phyloP scores from a whole-genome alignment of 176 grass and related monocot species.

The Leersia perrieri region DNA sequence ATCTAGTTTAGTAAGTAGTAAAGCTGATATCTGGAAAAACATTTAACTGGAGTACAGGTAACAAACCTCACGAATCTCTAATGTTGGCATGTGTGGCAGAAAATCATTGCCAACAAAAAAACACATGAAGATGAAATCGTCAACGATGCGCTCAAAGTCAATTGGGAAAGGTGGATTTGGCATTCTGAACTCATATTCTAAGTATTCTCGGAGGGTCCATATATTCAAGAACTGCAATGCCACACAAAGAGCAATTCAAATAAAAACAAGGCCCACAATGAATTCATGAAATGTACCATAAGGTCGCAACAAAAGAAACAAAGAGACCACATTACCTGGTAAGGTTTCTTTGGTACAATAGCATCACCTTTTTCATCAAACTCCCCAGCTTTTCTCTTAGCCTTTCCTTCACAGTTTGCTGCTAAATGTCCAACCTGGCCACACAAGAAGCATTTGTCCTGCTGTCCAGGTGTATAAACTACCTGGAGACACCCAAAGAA shows the following conservation, averaged over 20 bases:
- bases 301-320: slow-evolving; percentile 12
- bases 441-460: slow-evolving; percentile 98
- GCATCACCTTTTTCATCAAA: slow-evolving; percentile 86
- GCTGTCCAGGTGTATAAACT: slow-evolving; percentile 91
- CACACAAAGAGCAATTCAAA: background rate
- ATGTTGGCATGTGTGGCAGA: slow-evolving; percentile 97
- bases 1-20: background rate
- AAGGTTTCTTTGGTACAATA: slow-evolving; percentile 80
- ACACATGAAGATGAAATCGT: slow-evolving; percentile 99
- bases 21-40: slow-evolving; percentile 10
- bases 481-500: slow-evolving; percentile 48
- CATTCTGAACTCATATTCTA: slow-evolving; percentile 96
- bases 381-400: slow-evolving; percentile 93
- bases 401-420: slow-evolving; percentile 85
- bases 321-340: slow-evolving; percentile 57
- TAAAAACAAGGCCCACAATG: background rate
- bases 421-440: slow-evolving; percentile 97
- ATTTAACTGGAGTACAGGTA: slow-evolving; percentile 28
- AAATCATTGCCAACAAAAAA: slow-evolving; percentile 99
- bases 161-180: slow-evolving; percentile 76
- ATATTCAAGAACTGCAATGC: slow-evolving; percentile 85
- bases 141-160: slow-evolving; percentile 93
- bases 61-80: slow-evolving; percentile 97
- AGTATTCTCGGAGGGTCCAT: slow-evolving; percentile 95
- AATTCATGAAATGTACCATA: background rate